Evolutionary conservation across 352 stramenopile genomes (phyloP).

Genomic region (Globisporangium polare): DNA sequence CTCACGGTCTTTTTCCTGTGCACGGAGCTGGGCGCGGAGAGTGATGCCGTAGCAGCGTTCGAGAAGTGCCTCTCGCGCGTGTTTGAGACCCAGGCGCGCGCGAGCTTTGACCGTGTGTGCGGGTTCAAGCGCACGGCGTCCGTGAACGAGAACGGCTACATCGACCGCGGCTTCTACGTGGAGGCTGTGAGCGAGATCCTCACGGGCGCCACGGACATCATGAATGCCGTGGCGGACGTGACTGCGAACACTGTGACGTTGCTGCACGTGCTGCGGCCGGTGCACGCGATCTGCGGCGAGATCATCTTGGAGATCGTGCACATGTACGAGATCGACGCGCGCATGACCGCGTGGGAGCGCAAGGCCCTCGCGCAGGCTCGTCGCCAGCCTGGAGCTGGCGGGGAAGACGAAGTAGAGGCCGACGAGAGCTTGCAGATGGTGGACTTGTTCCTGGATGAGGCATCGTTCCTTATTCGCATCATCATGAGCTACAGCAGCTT

Average conservation of each 20-base stretch:
- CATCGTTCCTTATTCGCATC: conserved; percentile 72
- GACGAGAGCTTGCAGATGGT: conserved; percentile 88
- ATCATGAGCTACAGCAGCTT: conserved; percentile 68
- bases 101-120: conserved; percentile 48
- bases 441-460: conserved; percentile 77
- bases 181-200: conserved; percentile 68
- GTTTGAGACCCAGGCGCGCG: conserved; percentile 50
- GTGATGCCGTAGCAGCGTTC: conserved; percentile 29
- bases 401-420: conserved; percentile 35
- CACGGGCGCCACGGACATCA: conserved; percentile 66
- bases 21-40: conserved; percentile 31
- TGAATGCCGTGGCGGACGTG: conserved; percentile 76
- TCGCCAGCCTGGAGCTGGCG: conserved; percentile 26
- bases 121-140: conserved; percentile 46
- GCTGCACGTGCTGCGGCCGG: conserved; percentile 44
- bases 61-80: conserved; percentile 39
- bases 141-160: conserved; percentile 81
- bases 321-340: conserved; percentile 67
- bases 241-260: conserved; percentile 33
- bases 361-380: conserved; percentile 54
- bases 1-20: conserved; percentile 55
- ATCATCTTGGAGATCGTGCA: conserved; percentile 64
- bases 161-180: conserved; percentile 80
- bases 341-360: conserved; percentile 76
- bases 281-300: conserved; percentile 53